Evolutionary conservation across 768 basidiomycete species (phyloP).

Genomic region (Mycena chlorophos): DNA sequence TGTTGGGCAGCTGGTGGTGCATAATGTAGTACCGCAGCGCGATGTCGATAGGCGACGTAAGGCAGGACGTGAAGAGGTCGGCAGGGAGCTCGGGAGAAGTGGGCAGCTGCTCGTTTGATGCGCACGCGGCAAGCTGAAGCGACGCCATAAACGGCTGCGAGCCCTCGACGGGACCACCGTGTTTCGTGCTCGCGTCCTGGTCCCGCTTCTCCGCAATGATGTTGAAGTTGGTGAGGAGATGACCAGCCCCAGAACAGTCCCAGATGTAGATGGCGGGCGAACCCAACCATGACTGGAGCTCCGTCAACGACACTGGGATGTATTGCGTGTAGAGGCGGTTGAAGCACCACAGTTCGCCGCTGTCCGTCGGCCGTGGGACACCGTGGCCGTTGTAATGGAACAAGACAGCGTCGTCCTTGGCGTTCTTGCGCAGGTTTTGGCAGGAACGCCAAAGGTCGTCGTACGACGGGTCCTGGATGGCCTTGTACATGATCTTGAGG

Average conservation of each 20-base stretch:
- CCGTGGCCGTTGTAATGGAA: slow-evolving; percentile 99
- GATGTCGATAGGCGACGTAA: slow-evolving; percentile 98
- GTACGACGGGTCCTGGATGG: slow-evolving; percentile 91
- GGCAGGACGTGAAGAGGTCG: slow-evolving; percentile 95
- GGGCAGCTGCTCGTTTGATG: slow-evolving; percentile 86
- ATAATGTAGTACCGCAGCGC: slow-evolving; percentile 92
- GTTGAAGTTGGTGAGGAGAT: slow-evolving; percentile 89
- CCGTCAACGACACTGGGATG: slow-evolving; percentile 92
- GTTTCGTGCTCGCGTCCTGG: slow-evolving; percentile 56
- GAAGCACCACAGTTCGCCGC: slow-evolving; percentile 98
- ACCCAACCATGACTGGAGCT: slow-evolving; percentile 91
- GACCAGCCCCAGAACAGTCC: slow-evolving; percentile 98
- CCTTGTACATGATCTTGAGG: slow-evolving; percentile 91
- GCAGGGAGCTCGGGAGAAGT: slow-evolving; percentile 96
- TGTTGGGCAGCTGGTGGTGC: slow-evolving; percentile 81
- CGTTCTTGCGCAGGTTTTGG: slow-evolving; percentile 75
- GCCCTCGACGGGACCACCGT: slow-evolving; percentile 62
- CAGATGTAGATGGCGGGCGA: slow-evolving; percentile 97
- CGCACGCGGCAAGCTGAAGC: slow-evolving; percentile 93
- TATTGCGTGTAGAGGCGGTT: slow-evolving; percentile 97
- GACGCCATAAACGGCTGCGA: slow-evolving; percentile 78
- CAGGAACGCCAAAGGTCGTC: slow-evolving; percentile 92
- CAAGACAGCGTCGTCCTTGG: slow-evolving; percentile 89
- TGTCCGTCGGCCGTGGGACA: slow-evolving; percentile 93
- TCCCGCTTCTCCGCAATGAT: slow-evolving; percentile 74